phyloP scores from a whole-genome alignment of 2,329 filamentous ascomycete species.

The Amauroascus verrucosus region DNA sequence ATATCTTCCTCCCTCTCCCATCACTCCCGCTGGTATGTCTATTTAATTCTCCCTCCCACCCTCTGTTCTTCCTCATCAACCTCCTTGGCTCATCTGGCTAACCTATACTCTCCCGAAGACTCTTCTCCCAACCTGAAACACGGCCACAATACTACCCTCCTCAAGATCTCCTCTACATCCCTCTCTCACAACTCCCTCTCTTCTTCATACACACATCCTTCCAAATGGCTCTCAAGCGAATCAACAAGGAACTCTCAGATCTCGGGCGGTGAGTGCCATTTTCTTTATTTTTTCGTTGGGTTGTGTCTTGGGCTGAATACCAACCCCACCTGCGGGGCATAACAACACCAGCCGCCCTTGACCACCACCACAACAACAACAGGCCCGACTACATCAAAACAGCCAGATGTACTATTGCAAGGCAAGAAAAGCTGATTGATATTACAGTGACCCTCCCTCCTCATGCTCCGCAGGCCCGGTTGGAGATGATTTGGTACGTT shows the following conservation, averaged over 20 bases:
- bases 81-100: background rate
- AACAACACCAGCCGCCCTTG: background rate
- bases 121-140: constrained; percentile 2
- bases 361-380: background rate
- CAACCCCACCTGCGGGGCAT: constrained; percentile 15
- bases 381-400: background rate
- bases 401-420: too few species aligned
- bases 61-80: background rate
- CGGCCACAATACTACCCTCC: background rate
- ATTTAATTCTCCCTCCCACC: background rate
- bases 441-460: constrained; percentile 80
- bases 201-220: constrained; percentile 15
- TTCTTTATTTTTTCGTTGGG: constrained; percentile 13
- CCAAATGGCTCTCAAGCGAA: constrained; percentile 44
- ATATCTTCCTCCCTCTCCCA: background rate
- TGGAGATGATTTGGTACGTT: constrained; percentile 90
- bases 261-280: constrained; percentile 39
- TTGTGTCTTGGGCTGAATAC: constrained; percentile 5
- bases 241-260: constrained; percentile 46
- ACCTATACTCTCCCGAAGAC: background rate
- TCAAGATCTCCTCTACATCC: constrained; percentile 8
- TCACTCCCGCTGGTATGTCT: background rate
- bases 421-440: background rate
- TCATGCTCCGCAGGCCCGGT: constrained; percentile 96
- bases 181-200: constrained; percentile 16